A percentile compares a stretch with the other conserved stretches of the same genome.
Evolutionary conservation across 768 basidiomycete species (phyloP).

Genomic region (Dacryopinax spathularia): DNA sequence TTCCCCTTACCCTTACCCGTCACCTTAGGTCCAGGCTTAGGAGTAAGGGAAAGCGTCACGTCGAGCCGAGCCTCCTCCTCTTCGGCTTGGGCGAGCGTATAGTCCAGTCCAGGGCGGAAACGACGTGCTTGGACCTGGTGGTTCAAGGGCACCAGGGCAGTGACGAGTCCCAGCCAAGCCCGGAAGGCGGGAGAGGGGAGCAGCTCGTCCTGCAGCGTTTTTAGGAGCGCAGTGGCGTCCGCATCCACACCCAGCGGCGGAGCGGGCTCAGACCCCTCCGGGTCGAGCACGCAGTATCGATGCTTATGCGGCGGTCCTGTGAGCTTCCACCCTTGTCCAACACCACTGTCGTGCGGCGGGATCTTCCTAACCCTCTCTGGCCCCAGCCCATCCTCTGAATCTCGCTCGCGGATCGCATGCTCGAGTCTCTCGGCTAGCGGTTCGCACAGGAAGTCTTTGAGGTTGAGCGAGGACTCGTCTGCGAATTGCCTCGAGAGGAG

Average conservation of each 20-base stretch:
- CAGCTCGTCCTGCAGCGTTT: conserved; percentile 58
- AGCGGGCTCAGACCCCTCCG: conserved; percentile 16
- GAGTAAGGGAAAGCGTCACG: conserved; percentile 74
- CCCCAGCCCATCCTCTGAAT: conserved; percentile 49
- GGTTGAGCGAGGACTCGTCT: conserved; percentile 73
- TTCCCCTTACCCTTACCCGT: conserved; percentile 13
- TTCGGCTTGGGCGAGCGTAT: conserved; percentile 82
- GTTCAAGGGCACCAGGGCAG: conserved; percentile 54
- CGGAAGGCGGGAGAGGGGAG: conserved; percentile 74
- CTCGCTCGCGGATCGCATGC: conserved; percentile 45
- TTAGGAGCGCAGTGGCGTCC: conserved; percentile 33
- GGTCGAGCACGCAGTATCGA: conserved; percentile 64
- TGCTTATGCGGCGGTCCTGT: conserved; percentile 89
- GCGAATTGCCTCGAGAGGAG: conserved; percentile 68
- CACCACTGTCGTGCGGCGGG: conserved; percentile 55
- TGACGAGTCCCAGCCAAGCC: conserved; percentile 71
- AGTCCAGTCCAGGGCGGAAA: conserved; percentile 86
- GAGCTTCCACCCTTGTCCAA: conserved; percentile 43
- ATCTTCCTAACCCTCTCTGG: conserved; percentile 38
- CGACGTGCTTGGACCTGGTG: conserved; percentile 68
- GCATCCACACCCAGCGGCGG: conserved; percentile 32
- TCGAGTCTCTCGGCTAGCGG: conserved; percentile 57
- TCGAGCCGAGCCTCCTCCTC: conserved; percentile 71
- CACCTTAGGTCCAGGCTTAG: conserved; percentile 19
- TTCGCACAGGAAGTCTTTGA: conserved; percentile 68